Evolutionary conservation across 2,329 filamentous ascomycete species (phyloP), one percentile per base, ranked within the genome.

Genomic region (Mariannaea sp.): DNA sequence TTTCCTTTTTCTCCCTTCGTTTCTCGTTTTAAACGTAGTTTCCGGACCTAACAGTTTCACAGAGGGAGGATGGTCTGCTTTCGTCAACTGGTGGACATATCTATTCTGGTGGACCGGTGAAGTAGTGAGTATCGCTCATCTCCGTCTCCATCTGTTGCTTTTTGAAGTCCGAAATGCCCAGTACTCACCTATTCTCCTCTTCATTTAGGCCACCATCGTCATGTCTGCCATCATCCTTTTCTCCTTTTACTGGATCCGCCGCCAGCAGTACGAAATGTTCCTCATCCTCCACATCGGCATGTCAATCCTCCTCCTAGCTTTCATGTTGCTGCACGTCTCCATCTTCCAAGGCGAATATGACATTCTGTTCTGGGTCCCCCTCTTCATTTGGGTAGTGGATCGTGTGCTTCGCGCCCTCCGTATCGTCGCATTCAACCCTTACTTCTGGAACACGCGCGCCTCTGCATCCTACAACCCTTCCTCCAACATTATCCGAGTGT

Each of bases 321-420:
- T 76, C 0, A 78, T 83, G 73, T 78, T 79, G 30, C 77, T 76
- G 76, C 71, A 85, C 58, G 70, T 82, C 52, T 71, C 81, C n/a
- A 80, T 83, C 17, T 82, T 82, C 53, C 65, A 71, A 5, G 75
- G 75, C 16, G 68, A 74, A 40, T 83, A 76, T 52, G 77, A 82
- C 46, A 61, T 65, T 7, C 75, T 80, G 16, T 75, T 81, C 45
- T 84, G 78, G 75, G 68, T 77, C 0, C 78, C 77, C 3, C 67
- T 75, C 3, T 65, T 68, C 9, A 71, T 83, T 22, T 84, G 81
- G 82, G 43, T 72, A 0, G 60, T 75, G 1, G 81, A 84, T 47
- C 74, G 81, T 2, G 42, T 76, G 7, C 49, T 80, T 1, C 76
- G 82, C 0, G 52, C 76, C 4, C 46, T 71, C 0, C 76, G 80